Percentiles rank a stretch among this genome's conserved stretches.
Evolutionary conservation across 2,329 filamentous ascomycete species (phyloP).

Genomic region (Cladophialophora bantiana): DNA sequence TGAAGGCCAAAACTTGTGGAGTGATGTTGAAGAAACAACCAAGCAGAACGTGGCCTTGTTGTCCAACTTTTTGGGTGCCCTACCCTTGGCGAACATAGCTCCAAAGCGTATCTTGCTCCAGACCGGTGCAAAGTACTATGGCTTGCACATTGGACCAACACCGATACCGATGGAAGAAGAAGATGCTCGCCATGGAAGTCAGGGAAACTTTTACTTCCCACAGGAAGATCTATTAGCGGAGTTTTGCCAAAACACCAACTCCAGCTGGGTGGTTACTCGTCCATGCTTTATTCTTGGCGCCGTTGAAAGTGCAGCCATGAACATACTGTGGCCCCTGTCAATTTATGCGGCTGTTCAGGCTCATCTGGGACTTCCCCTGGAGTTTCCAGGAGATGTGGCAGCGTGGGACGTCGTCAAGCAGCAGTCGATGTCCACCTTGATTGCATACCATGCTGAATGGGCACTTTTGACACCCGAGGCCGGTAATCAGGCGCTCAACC

Average conservation of each 20-base stretch:
- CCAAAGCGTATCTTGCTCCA: conserved; percentile 59
- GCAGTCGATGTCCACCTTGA: conserved; percentile 52
- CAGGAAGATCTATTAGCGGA: conserved; percentile 59
- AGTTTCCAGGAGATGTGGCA: conserved; percentile 53
- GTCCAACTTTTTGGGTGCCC: conserved; percentile 55
- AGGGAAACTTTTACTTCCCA: conserved; percentile 62
- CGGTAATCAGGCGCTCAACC: conserved; percentile 58
- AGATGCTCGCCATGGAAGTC: conserved; percentile 52
- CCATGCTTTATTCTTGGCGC: conserved; percentile 59
- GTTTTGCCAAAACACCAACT: conserved; percentile 49
- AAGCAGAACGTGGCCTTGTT: conserved; percentile 19
- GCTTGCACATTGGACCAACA: conserved; percentile 56
- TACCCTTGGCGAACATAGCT: conserved; percentile 51
- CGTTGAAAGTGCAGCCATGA: conserved; percentile 58
- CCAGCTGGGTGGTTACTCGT: conserved; percentile 56
- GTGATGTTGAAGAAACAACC: conserved; percentile 19
- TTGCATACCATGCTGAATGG: conserved; percentile 60
- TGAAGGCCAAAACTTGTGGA: conserved; percentile 15
- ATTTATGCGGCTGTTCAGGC: conserved; percentile 59
- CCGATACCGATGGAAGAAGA: conserved; percentile 54
- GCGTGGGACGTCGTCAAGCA: conserved; percentile 52
- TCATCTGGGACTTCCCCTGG: conserved; percentile 49
- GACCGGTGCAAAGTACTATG: conserved; percentile 62
- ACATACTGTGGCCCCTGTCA: conserved; percentile 55
- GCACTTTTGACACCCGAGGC: conserved; percentile 51